Conservation (phyloP, 2,329 filamentous ascomycete genomes). For the Hymenoscyphus repandus region DNA sequence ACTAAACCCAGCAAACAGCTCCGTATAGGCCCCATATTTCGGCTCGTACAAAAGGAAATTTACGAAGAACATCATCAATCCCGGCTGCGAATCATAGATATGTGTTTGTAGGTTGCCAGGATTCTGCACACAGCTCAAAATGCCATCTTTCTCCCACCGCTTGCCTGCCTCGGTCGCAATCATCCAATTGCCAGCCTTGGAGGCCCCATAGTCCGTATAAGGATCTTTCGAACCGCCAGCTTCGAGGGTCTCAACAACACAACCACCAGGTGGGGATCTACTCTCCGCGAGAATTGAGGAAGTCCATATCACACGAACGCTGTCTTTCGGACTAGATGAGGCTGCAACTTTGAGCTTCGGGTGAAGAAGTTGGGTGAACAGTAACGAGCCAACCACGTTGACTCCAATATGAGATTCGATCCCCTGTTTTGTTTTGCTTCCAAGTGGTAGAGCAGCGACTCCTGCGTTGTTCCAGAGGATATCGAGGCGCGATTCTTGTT, state of each 20-base stretch:
- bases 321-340: neutral
- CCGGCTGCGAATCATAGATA: too few species aligned
- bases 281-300: slow-evolving; percentile 23
- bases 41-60: too few species aligned
- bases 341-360: slow-evolving; percentile 28
- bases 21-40: too few species aligned
- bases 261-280: slow-evolving; percentile 8
- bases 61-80: too few species aligned
- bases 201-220: slow-evolving; percentile 10
- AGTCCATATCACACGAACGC: slow-evolving; percentile 26
- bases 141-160: too few species aligned
- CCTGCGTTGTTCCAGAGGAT: slow-evolving; percentile 36
- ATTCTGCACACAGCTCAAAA: too few species aligned
- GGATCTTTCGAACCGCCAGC: slow-evolving; percentile 4
- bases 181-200: slow-evolving; percentile 16
- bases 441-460: slow-evolving; percentile 1
- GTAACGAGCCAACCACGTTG: slow-evolving; percentile 14
- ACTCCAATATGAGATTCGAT: slow-evolving; percentile 12
- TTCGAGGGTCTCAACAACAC: slow-evolving; percentile 11
- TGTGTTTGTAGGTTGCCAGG: too few species aligned
- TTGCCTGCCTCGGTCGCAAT: too few species aligned
- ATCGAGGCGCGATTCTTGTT: slow-evolving; percentile 32
- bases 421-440: slow-evolving; percentile 4
- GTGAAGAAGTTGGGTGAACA: slow-evolving; percentile 33
- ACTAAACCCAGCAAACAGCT: too few species aligned